Evolutionary conservation across 2,329 filamentous ascomycete species (phyloP).

Genomic region (Cladosporium velox): DNA sequence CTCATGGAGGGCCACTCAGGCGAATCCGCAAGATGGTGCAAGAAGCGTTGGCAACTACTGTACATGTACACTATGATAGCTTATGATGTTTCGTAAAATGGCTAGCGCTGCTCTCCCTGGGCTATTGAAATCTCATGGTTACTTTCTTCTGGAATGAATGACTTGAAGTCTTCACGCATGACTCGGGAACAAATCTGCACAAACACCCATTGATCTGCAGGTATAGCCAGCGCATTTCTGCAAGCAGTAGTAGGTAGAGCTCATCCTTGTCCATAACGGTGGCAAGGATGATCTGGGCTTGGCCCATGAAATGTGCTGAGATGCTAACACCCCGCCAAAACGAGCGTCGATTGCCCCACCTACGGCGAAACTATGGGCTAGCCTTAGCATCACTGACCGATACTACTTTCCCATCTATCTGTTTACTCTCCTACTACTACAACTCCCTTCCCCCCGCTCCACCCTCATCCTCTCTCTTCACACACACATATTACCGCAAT

Average conservation of each 20-base stretch:
- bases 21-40: no score
- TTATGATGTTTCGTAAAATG: background rate
- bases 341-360: no score
- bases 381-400: no score
- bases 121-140: background rate
- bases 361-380: background rate
- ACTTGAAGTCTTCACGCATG: no score
- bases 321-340: background rate
- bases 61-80: no score
- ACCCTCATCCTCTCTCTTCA: background rate
- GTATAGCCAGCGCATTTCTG: background rate
- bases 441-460: background rate
- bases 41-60: no score
- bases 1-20: background rate
- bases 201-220: background rate
- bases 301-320: background rate
- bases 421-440: background rate
- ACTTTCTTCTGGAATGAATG: no score
- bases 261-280: background rate
- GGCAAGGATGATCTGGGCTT: background rate
- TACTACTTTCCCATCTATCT: no score
- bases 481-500: constrained; percentile 20
- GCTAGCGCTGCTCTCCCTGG: background rate
- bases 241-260: background rate
- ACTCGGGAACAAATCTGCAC: background rate